Percentiles rank a stretch among this genome's conserved stretches.
Conservation (phyloP, 768 basidiomycete species). For the Psilocybe cubensis region DNA sequence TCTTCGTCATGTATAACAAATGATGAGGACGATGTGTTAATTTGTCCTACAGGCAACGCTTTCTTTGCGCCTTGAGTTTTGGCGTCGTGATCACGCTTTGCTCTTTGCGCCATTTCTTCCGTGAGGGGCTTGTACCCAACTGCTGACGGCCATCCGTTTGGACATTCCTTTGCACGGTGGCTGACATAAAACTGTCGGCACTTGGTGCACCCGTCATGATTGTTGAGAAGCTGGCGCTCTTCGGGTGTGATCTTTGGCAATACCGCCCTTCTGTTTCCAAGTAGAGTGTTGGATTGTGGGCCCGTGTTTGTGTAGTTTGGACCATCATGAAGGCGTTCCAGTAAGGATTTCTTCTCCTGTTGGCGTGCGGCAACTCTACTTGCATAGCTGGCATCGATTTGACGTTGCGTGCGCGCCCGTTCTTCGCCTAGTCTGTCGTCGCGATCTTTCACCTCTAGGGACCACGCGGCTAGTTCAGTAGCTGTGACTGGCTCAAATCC, state of each 20-base stretch:
- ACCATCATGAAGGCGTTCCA: too few relatives aligned
- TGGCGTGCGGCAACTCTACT: not conserved
- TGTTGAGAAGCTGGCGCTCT: slow-evolving; percentile 17
- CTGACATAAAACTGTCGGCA: slow-evolving; percentile 18
- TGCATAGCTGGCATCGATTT: not conserved
- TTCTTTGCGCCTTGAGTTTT: not conserved
- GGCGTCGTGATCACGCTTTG: too few relatives aligned
- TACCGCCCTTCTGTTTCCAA: too few relatives aligned
- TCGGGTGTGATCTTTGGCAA: slow-evolving; percentile 2
- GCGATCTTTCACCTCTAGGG: not conserved
- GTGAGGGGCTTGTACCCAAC: slow-evolving; percentile 8
- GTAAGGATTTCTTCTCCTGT: not conserved
- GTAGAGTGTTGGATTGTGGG: too few relatives aligned
- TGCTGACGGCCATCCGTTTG: slow-evolving; percentile 8
- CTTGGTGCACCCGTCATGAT: slow-evolving; percentile 17
- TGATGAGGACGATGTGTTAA: not conserved
- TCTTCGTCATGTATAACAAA: too few relatives aligned
- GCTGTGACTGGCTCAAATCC: not conserved
- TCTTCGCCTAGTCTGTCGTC: not conserved
- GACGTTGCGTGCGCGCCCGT: not conserved
- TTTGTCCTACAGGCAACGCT: slow-evolving; percentile 5
- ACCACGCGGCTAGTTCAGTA: not conserved
- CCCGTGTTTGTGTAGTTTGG: too few relatives aligned
- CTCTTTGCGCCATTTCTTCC: too few relatives aligned
- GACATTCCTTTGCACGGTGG: slow-evolving; percentile 12